Evolutionary conservation across 2,329 filamentous ascomycete genomes (phyloP).

Genomic region (Cylindrodendrum hubeiense): DNA sequence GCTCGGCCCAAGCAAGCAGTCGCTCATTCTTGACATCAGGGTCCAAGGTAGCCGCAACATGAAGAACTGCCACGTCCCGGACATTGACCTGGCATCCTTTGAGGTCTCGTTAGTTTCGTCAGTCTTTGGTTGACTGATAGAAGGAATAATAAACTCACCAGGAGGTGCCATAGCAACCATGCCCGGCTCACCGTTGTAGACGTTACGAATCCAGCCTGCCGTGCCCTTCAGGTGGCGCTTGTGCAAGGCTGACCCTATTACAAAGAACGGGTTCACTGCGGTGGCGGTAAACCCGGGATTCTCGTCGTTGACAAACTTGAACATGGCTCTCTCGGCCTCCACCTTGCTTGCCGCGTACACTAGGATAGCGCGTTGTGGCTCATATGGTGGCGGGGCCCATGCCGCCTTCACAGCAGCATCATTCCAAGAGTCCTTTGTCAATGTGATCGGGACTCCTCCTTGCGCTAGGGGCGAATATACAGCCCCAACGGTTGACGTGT

Average conservation of each 20-base stretch:
- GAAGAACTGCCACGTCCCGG: neutral
- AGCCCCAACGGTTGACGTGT: neutral
- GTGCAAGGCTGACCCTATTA: neutral
- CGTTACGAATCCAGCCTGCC: neutral
- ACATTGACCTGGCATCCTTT: neutral
- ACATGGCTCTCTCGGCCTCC: constrained; percentile 8
- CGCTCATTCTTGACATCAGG: neutral
- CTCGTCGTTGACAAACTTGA: constrained; percentile 3
- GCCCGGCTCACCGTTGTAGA: neutral
- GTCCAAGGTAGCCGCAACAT: neutral
- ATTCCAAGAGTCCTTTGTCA: constrained; percentile 16
- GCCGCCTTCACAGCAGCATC: neutral
- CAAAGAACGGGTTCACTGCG: neutral
- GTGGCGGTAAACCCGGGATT: neutral
- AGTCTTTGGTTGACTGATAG: neutral
- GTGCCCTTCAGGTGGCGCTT: neutral
- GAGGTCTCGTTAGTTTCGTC: neutral
- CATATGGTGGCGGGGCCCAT: constrained; percentile 8
- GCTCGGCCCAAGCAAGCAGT: neutral
- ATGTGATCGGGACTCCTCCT: neutral
- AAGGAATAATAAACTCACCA: neutral
- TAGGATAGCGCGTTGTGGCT: constrained; percentile 1
- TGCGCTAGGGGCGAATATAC: neutral
- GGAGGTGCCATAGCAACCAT: neutral
- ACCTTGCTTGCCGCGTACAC: constrained; percentile 4